Percentiles rank a stretch among this genome's conserved stretches.
Conservation (phyloP, 2,329 filamentous ascomycete species). For the Mollisia scopiformis region DNA sequence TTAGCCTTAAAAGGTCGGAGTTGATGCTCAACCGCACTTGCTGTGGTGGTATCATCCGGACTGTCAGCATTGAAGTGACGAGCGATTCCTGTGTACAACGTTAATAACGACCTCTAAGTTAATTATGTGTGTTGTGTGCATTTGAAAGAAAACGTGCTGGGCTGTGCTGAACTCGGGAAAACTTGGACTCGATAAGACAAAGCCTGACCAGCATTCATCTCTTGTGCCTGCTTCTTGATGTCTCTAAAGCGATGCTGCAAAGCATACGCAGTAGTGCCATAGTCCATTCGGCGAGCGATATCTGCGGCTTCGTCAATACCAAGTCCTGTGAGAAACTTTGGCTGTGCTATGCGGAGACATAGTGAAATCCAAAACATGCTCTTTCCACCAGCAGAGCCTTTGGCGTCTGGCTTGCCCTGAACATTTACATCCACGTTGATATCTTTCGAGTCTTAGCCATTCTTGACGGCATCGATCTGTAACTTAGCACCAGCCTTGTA, state of each 20-base stretch:
- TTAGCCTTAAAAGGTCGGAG: constrained; percentile 35
- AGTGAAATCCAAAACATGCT: not conserved
- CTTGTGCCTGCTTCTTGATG: constrained; percentile 22
- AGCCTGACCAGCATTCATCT: constrained; percentile 4
- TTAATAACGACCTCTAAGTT: constrained; percentile 14
- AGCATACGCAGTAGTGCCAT: constrained; percentile 16
- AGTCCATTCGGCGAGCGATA: constrained; percentile 25
- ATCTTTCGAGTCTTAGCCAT: constrained; percentile 45
- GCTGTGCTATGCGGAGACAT: constrained; percentile 13
- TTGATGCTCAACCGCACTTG: constrained; percentile 30
- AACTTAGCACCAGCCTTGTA: constrained; percentile 56
- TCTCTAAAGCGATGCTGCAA: constrained; percentile 27
- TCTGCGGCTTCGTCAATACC: constrained; percentile 26
- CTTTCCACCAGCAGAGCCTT: constrained; percentile 3
- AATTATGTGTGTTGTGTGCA: not conserved
- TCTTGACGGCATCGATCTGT: constrained; percentile 46
- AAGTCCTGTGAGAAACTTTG: not conserved
- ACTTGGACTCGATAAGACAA: not conserved
- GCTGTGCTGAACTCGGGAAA: not conserved
- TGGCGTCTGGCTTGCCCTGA: constrained; percentile 10
- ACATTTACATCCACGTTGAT: constrained; percentile 12
- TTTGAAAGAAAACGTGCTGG: not conserved
- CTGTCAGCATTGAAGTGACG: constrained; percentile 23
- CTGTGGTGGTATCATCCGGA: constrained; percentile 13
- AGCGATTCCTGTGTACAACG: constrained; percentile 18